phyloP scores from a whole-genome alignment of 1,284 basidiomycete species.

The Irpex sp. region DNA sequence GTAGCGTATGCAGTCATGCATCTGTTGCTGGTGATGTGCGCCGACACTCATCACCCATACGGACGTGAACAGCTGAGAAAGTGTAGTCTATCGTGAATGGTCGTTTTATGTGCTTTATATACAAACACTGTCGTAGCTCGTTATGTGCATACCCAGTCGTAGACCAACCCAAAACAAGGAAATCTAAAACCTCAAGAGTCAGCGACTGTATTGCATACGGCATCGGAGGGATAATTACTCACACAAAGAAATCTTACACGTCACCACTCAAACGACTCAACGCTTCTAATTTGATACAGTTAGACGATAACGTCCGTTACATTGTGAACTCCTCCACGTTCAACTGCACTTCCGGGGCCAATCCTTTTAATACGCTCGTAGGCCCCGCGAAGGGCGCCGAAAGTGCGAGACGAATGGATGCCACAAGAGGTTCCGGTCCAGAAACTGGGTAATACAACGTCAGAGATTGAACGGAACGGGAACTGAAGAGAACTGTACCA shows the following conservation, averaged over 20 bases:
- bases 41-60: no score
- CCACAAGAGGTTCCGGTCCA: constrained; percentile 18
- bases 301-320: constrained; percentile 3
- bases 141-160: neutral
- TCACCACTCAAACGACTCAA: neutral
- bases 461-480: neutral
- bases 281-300: neutral
- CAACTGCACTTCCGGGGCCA: constrained; percentile 19
- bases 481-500: constrained; percentile 12
- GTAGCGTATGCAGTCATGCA: no score
- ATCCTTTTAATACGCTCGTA: constrained; percentile 15
- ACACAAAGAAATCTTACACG: neutral
- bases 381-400: constrained; percentile 19
- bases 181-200: neutral
- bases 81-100: neutral
- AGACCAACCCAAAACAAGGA: neutral
- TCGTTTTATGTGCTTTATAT: neutral
- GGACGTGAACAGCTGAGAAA: no score
- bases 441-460: constrained; percentile 13
- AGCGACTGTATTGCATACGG: neutral
- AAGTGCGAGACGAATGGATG: constrained; percentile 17
- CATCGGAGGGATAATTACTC: neutral
- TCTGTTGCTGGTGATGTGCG: no score
- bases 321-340: constrained; percentile 22
- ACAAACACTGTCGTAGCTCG: neutral